Base-by-base conservation (phyloP, 805 yeast genomes). In the Lipomyces yamadae region DNA sequence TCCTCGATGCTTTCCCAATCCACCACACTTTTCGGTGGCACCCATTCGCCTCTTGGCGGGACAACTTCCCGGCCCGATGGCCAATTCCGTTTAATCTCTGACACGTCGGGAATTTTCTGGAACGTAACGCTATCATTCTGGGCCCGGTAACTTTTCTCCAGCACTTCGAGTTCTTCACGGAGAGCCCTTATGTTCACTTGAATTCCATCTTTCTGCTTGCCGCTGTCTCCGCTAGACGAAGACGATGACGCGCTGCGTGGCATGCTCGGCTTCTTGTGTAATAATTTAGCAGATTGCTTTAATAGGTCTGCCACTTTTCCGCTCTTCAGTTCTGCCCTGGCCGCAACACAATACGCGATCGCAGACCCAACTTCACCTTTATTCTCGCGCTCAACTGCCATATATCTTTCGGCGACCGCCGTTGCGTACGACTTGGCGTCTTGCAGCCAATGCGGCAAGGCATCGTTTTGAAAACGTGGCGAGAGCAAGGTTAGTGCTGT, bases 61-160 rank as follows among this genome's bases (percentile, higher is more conserved):
- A 75, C 69, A 1, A 75, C 77, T 60, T 75, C 75, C 56, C 79
- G 64, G 4, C 79, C 79, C 0, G 78, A 76, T 2, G 79, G 79
- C 78, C 78, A 74, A 42, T 67, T 66, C 8, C 70, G 65, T 10
- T 70, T 71, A 1, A 75, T 65, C 2, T 74, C 78, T 8, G 62
- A 30, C 3, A 62, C 39, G n/a, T 71, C 66, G 0, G 80, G 79
- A 7, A 78, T 71, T 11, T 73, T 64, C 65, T 78, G 78, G 65
- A 78, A 77, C 13, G 74, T 62, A 6, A 76, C 68, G 18, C 74
- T 57, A 34, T 75, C 72, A 64, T 78, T 78, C 30, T 78, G 78
- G 4, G 72, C 70, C 55, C 70, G 69, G 66, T 71, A 74, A 18
- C 58, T 56, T 15, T 64, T 54, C 11, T 69, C 69, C 48, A 69